phyloP scores from a whole-genome alignment of 176 grass and related monocot genomes.

The Saccharum officinarum region DNA sequence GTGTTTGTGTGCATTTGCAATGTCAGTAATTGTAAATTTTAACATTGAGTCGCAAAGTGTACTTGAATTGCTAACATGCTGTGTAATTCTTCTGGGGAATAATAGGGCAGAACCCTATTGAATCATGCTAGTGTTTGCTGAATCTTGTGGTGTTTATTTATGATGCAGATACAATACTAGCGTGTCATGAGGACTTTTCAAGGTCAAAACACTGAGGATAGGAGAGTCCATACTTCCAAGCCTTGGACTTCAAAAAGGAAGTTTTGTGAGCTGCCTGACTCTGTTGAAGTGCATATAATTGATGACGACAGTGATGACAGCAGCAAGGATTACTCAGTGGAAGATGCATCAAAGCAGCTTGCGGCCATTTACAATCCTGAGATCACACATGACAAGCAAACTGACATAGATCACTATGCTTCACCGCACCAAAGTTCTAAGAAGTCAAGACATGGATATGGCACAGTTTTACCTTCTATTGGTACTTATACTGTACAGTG shows the following conservation, averaged over 20 bases:
- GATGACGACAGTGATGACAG: constrained; percentile 24
- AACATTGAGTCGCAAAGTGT: neutral
- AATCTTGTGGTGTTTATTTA: neutral
- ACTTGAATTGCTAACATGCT: neutral
- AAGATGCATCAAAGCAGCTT: constrained; percentile 41
- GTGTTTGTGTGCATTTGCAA: neutral
- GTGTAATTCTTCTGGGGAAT: neutral
- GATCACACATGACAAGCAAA: constrained; percentile 18
- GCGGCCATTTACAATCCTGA: constrained; percentile 36
- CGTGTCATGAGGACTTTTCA: constrained; percentile 34
- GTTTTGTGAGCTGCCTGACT: neutral
- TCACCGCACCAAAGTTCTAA: neutral
- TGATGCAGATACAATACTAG: constrained; percentile 1
- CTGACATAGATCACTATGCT: constrained; percentile 4
- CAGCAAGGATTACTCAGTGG: constrained; percentile 34
- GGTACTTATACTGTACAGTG: constrained; percentile 76
- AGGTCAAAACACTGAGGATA: constrained; percentile 4
- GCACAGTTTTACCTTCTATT: constrained; percentile 53
- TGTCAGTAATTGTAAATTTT: neutral
- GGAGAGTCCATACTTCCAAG: constrained; percentile 18
- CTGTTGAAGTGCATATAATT: constrained; percentile 24
- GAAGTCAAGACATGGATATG: constrained; percentile 16
- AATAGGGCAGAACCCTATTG: neutral
- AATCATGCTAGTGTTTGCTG: constrained; percentile 19
- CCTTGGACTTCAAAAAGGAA: constrained; percentile 29